Conservation (phyloP, 495 filamentous ascomycete genomes). For the Penicillium coffeae region DNA sequence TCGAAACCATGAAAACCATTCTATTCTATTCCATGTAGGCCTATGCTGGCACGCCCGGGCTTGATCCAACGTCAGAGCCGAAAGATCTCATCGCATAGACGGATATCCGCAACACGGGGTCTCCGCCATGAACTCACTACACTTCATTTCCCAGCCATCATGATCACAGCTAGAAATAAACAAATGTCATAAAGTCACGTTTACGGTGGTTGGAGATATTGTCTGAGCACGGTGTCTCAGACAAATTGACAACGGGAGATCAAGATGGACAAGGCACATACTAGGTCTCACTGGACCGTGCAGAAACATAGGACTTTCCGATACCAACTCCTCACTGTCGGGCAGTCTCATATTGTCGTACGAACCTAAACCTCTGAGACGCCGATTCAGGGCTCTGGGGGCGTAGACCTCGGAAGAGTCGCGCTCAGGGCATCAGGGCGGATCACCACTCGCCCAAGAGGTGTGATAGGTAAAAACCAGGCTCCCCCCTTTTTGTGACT, state of each 20-base stretch:
- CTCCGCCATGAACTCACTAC: too few relatives aligned
- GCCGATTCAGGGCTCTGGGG: too few relatives aligned
- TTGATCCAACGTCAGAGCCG: too few relatives aligned
- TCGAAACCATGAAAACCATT: too few relatives aligned
- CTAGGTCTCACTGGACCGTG: conserved; percentile 16
- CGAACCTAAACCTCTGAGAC: too few relatives aligned
- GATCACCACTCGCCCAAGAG: not conserved
- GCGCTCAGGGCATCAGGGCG: not conserved
- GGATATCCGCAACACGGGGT: too few relatives aligned
- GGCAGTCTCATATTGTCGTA: too few relatives aligned
- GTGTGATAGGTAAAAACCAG: not conserved
- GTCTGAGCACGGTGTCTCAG: conserved; percentile 18
- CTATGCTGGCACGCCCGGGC: too few relatives aligned
- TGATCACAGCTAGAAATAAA: not conserved
- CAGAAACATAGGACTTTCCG: not conserved
- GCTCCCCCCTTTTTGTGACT: conserved; percentile 1
- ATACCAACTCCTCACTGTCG: not conserved
- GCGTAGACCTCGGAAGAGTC: not conserved
- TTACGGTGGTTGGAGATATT: not conserved
- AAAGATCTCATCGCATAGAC: too few relatives aligned
- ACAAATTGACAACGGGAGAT: conserved; percentile 12
- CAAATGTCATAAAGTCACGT: not conserved
- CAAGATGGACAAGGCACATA: conserved; percentile 11
- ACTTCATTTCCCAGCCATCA: too few relatives aligned
- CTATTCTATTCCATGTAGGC: too few relatives aligned